Conservation (phyloP, 352 stramenopile genomes). For the Blastocystis sp. region DNA sequence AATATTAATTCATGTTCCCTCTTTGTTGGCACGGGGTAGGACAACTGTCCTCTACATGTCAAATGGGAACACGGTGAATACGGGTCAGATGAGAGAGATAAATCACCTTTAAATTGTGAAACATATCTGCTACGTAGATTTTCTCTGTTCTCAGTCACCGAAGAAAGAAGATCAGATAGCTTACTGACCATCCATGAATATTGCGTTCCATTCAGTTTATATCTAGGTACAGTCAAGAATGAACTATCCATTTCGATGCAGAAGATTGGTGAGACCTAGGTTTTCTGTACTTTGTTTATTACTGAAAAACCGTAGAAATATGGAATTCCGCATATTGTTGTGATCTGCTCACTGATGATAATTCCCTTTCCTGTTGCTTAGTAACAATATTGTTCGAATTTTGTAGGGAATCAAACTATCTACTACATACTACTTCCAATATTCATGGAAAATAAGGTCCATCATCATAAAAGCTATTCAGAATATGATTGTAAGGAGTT, state of each 20-base stretch:
- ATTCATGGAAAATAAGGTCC: background rate
- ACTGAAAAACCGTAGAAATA: no score
- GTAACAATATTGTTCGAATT: no score
- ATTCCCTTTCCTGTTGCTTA: no score
- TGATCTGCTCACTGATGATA: no score
- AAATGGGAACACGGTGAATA: background rate
- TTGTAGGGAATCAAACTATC: background rate
- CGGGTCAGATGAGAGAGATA: background rate
- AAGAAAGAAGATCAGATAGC: background rate
- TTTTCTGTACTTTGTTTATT: no score
- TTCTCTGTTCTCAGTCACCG: background rate
- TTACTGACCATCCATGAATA: background rate
- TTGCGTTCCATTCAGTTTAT: background rate
- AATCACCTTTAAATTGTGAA: background rate
- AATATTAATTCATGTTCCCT: background rate
- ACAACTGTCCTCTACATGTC: background rate
- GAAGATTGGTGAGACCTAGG: no score
- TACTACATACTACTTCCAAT: background rate
- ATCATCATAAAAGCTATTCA: background rate
- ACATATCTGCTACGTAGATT: background rate
- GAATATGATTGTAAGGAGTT: background rate
- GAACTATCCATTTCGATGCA: background rate
- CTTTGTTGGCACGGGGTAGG: conserved; percentile 1
- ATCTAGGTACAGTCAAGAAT: background rate
- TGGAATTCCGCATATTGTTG: no score